Base-by-base conservation (phyloP, 768 basidiomycete genomes). In the Neoboletus magnificus region DNA sequence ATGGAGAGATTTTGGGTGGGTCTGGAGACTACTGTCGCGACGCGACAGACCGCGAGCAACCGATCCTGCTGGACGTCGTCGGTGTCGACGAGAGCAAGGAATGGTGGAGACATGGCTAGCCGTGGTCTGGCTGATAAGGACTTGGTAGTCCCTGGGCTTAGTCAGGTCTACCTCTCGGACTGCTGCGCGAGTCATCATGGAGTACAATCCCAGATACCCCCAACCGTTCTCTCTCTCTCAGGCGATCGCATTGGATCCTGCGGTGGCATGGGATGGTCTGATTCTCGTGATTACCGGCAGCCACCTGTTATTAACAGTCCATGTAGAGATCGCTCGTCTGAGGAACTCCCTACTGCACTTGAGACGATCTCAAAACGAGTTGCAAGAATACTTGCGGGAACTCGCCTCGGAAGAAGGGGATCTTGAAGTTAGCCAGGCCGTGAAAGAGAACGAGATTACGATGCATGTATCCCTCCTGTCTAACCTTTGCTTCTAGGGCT, bases 181-280 rank as follows among this genome's bases (percentile, higher is more conserved):
- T 4, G 40, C 23, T 41, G 2, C 35, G 30, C 41, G n/a, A 37
- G 27, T 41, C 54, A 27, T 35, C 39, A 87, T 89, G 86, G 84
- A 87, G 42, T 89, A 83, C 70, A 74, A 60, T 45, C 86, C 88
- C 35, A 82, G 80, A 40, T 83, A 87, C 70, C 59, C 76, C 11
- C 91, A 93, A 61, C 91, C 91, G 1, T 93, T 92, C 70, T 82
- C 88, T 7, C 66, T 90, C 33, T 64, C 72, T 33, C 81, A 91
- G 61, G 90, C 87, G 0, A 71, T 81, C 30, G 73, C 71, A 18
- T 75, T 93, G 50, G 87, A 90, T 61, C 80, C 87, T 7, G 68
- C 79, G 16, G 78, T 84, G 11, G 86, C 91, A 52, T 81, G 80
- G 46, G 85, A 89, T 80, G 91, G 91, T 90, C 50, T 60, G 61